A percentile compares a stretch with the other conserved stretches of the same genome.
Conservation (phyloP, 2,329 filamentous ascomycete species). For the Ceratocystis diversiconidia region DNA sequence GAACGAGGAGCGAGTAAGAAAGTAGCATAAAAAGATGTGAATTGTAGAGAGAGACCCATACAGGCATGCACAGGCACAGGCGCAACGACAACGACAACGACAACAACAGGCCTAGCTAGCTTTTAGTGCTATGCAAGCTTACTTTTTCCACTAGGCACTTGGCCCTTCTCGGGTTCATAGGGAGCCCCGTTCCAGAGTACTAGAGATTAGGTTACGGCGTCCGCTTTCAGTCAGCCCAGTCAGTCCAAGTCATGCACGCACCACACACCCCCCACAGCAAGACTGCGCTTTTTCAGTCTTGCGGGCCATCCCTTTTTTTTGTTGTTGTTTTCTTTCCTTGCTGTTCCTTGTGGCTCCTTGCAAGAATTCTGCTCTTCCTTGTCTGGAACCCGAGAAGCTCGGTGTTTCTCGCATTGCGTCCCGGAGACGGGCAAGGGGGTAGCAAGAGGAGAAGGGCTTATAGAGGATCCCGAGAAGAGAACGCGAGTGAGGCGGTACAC, state of each 20-base stretch:
- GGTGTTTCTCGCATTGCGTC: neutral
- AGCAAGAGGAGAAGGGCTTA: neutral
- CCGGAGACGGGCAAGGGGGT: neutral
- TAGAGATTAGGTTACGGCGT: neutral
- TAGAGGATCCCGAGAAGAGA: neutral
- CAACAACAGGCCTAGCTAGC: too few relatives aligned
- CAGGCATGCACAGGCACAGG: neutral
- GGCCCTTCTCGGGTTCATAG: neutral
- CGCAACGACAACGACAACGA: neutral
- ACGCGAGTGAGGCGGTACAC: neutral
- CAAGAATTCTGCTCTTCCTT: neutral
- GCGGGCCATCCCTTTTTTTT: neutral
- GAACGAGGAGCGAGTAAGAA: neutral
- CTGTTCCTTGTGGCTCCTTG: too few relatives aligned
- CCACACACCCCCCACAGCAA: neutral
- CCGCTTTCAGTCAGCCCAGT: neutral
- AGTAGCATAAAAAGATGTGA: neutral
- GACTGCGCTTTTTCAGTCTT: neutral
- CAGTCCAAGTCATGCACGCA: too few relatives aligned
- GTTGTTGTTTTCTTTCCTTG: too few relatives aligned
- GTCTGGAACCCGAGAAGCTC: constrained; percentile 2
- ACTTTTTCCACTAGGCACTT: too few relatives aligned
- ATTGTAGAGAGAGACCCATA: too few relatives aligned
- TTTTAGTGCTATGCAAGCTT: too few relatives aligned
- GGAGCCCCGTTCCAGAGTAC: neutral